Percentiles rank a stretch among this genome's conserved stretches.
These are phyloP conservation scores for Colletotrichum siamense DNA, from an alignment of 2,329 filamentous ascomycete species.

Conservation along the genomic window DNA sequence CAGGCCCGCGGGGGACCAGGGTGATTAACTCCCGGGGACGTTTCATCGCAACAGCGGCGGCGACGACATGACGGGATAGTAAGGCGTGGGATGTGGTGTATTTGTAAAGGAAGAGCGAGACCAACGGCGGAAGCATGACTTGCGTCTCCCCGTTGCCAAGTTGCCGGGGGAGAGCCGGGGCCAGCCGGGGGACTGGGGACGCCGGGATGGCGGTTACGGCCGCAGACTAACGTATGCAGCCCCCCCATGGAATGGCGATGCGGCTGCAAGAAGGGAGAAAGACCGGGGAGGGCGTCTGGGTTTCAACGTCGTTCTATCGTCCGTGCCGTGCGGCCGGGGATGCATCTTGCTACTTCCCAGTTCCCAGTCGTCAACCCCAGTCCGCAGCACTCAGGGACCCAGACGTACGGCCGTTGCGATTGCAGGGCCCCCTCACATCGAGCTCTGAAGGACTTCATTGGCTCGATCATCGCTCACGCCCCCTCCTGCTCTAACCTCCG, in stretches of 20 bases:
- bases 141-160: slow-evolving; percentile 12
- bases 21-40: slow-evolving; percentile 1
- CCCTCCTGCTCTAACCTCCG: slow-evolving; percentile 68
- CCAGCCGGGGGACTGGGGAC: not conserved
- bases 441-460: not conserved
- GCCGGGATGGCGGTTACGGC: slow-evolving; percentile 10
- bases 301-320: slow-evolving; percentile 17
- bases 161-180: not conserved
- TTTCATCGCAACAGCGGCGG: not conserved
- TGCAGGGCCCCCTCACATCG: slow-evolving; percentile 1
- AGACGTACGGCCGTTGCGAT: slow-evolving; percentile 14
- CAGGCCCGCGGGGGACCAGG: not conserved
- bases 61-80: not conserved
- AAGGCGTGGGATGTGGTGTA: slow-evolving; percentile 7
- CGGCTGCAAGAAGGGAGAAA: slow-evolving; percentile 2
- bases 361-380: not conserved
- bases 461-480: slow-evolving; percentile 3
- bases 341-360: slow-evolving; percentile 10
- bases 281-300: slow-evolving; percentile 11
- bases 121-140: slow-evolving; percentile 8
- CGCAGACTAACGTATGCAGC: not conserved
- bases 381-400: not conserved
- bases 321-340: not conserved
- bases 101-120: not conserved
- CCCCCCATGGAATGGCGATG: slow-evolving; percentile 4